Evolutionary conservation across 2,329 filamentous ascomycete species (phyloP).

Genomic region (Ceratocystiopsis sp.): DNA sequence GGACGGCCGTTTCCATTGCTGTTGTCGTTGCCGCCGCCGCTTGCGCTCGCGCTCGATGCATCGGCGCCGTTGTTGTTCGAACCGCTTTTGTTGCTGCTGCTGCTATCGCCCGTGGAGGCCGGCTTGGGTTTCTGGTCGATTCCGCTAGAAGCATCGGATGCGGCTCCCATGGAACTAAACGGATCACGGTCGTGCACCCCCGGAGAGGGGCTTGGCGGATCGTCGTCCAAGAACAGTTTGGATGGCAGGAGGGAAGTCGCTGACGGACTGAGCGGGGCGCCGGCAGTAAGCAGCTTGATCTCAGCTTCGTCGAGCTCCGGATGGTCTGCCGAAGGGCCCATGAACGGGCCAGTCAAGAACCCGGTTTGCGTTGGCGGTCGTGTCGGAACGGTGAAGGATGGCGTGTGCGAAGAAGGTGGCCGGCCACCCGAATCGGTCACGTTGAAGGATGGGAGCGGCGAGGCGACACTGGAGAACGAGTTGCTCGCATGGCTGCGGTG

Average conservation of each 20-base stretch:
- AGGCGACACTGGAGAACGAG: slow-evolving; percentile 26
- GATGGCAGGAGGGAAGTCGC: slow-evolving; percentile 60
- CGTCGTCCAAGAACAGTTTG: slow-evolving; percentile 41
- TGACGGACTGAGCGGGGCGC: slow-evolving; percentile 60
- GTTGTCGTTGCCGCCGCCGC: neutral
- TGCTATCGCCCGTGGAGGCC: neutral
- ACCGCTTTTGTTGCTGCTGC: slow-evolving; percentile 3
- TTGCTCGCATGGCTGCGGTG: slow-evolving; percentile 31
- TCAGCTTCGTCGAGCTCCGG: slow-evolving; percentile 42
- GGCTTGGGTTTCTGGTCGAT: neutral
- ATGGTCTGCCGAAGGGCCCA: slow-evolving; percentile 27
- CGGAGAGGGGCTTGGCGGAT: slow-evolving; percentile 26
- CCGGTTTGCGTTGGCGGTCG: slow-evolving; percentile 21
- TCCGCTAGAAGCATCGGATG: slow-evolving; percentile 13
- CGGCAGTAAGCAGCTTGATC: slow-evolving; percentile 40
- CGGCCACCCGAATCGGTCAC: slow-evolving; percentile 18
- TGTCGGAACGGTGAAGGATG: slow-evolving; percentile 13
- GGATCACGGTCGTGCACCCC: slow-evolving; percentile 15
- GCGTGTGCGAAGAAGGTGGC: slow-evolving; percentile 14
- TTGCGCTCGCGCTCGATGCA: slow-evolving; percentile 1
- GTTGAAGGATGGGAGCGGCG: slow-evolving; percentile 21
- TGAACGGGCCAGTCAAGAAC: slow-evolving; percentile 36
- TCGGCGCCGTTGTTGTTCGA: neutral
- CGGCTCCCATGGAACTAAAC: slow-evolving; percentile 17
- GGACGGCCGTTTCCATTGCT: neutral